Evolutionary conservation across 352 stramenopile genomes (phyloP).

Genomic region (Sclerospora graminicola): DNA sequence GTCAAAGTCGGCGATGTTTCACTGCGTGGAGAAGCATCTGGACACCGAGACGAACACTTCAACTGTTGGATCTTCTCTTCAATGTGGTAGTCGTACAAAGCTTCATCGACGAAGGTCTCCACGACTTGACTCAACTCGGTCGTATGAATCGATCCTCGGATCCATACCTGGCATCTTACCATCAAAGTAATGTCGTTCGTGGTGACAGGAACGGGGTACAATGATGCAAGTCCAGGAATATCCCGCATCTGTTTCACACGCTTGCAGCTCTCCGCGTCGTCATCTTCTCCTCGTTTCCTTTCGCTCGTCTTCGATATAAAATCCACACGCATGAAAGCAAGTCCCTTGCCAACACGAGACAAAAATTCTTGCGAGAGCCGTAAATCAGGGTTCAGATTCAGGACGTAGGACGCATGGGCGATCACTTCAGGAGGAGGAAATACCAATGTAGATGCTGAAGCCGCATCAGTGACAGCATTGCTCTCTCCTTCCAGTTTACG

Average conservation of each 20-base stretch:
- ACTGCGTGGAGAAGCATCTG: neutral
- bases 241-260: slow-evolving; percentile 13
- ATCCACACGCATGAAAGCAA: slow-evolving; percentile 59
- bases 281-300: slow-evolving; percentile 1
- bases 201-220: slow-evolving; percentile 10
- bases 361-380: slow-evolving; percentile 66
- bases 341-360: slow-evolving; percentile 61
- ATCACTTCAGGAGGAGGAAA: slow-evolving; percentile 17
- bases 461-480: neutral
- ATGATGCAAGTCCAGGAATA: slow-evolving; percentile 14
- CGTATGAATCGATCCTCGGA: slow-evolving; percentile 51
- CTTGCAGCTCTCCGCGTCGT: neutral
- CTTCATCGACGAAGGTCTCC: slow-evolving; percentile 64
- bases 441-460: neutral
- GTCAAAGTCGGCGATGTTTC: slow-evolving; percentile 2
- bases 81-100: slow-evolving; percentile 72
- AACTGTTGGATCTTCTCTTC: slow-evolving; percentile 39
- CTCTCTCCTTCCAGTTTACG: neutral
- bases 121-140: slow-evolving; percentile 45
- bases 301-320: slow-evolving; percentile 20
- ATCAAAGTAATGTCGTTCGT: slow-evolving; percentile 10
- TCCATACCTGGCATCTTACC: slow-evolving; percentile 59
- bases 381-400: slow-evolving; percentile 81
- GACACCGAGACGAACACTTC: slow-evolving; percentile 4
- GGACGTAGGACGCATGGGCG: slow-evolving; percentile 48